Percentiles rank a stretch among this genome's conserved stretches.
Conservation (phyloP, 192 early-diverging fungal species). For the Helicostylum pulchrum region DNA sequence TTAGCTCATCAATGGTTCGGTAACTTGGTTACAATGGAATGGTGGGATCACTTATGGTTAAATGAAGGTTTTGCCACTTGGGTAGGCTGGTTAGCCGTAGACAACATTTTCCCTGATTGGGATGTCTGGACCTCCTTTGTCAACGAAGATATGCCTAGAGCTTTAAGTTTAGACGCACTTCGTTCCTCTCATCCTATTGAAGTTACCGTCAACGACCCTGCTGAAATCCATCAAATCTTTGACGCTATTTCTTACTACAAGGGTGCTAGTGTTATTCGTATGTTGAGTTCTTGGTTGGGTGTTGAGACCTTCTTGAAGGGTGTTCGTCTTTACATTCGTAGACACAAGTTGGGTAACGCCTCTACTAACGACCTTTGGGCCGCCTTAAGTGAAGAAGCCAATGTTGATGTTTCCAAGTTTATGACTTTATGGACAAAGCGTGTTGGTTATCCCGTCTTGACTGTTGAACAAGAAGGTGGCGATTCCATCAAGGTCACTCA, state of each 20-base stretch:
- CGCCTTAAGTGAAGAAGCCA: conserved; percentile 74
- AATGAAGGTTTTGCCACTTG: conserved; percentile 99
- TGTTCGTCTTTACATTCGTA: conserved; percentile 72
- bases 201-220: conserved; percentile 77
- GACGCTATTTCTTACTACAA: conserved; percentile 91
- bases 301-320: conserved; percentile 69
- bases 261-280: conserved; percentile 91
- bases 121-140: conserved; percentile 90
- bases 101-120: conserved; percentile 92
- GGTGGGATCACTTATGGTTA: conserved; percentile 95
- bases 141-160: conserved; percentile 71
- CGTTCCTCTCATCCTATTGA: conserved; percentile 91
- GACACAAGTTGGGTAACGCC: conserved; percentile 83
- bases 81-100: conserved; percentile 85
- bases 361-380: conserved; percentile 87
- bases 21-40: conserved; percentile 90
- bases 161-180: conserved; percentile 75
- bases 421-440: conserved; percentile 89
- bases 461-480: conserved; percentile 53
- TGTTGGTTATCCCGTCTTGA: conserved; percentile 84
- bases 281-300: conserved; percentile 78
- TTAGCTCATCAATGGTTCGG: conserved; percentile 90
- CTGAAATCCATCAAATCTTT: conserved; percentile 93
- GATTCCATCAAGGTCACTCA: conserved; percentile 66
- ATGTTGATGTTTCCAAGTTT: conserved; percentile 75